Evolutionary conservation across 31 red algal genomes (phyloP).

Genomic region (Endocladia muricata): DNA sequence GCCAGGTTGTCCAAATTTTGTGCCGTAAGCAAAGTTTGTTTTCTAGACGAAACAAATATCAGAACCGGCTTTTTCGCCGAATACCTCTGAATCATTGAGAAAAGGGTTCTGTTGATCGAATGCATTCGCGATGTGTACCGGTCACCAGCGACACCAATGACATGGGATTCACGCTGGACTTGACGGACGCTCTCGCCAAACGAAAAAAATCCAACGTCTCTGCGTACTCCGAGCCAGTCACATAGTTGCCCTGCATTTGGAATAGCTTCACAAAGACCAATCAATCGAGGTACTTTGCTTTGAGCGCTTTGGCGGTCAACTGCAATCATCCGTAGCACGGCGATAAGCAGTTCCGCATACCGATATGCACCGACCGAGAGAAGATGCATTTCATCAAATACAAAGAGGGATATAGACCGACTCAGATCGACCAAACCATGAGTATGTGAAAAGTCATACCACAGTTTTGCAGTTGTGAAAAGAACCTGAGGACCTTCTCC

Average conservation of each 20-base stretch:
- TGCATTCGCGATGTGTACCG: constrained; percentile 63
- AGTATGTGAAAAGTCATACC: constrained; percentile 26
- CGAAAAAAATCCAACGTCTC: constrained; percentile 19
- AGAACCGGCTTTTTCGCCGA: constrained; percentile 40
- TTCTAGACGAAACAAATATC: constrained; percentile 63
- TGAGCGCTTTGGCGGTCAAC: not conserved
- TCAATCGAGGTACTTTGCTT: constrained; percentile 8
- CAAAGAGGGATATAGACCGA: constrained; percentile 33
- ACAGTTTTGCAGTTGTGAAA: constrained; percentile 42
- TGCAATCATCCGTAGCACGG: constrained; percentile 9
- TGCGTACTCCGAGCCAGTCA: constrained; percentile 60
- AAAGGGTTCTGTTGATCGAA: constrained; percentile 61
- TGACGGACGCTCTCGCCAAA: constrained; percentile 51
- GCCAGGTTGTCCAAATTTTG: constrained; percentile 45
- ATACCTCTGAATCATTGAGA: constrained; percentile 54
- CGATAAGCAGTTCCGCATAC: constrained; percentile 32
- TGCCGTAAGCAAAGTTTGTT: constrained; percentile 50
- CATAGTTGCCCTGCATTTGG: constrained; percentile 47
- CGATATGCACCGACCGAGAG: constrained; percentile 6
- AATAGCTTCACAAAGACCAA: constrained; percentile 34
- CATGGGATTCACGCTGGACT: constrained; percentile 61
- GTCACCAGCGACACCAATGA: constrained; percentile 65
- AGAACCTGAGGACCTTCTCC: constrained; percentile 28
- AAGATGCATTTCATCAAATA: constrained; percentile 82
- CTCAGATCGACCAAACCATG: constrained; percentile 11